These are phyloP conservation scores for Camelina neglecta DNA, from an alignment of 345 rosid species.

Conservation along the genomic window DNA sequence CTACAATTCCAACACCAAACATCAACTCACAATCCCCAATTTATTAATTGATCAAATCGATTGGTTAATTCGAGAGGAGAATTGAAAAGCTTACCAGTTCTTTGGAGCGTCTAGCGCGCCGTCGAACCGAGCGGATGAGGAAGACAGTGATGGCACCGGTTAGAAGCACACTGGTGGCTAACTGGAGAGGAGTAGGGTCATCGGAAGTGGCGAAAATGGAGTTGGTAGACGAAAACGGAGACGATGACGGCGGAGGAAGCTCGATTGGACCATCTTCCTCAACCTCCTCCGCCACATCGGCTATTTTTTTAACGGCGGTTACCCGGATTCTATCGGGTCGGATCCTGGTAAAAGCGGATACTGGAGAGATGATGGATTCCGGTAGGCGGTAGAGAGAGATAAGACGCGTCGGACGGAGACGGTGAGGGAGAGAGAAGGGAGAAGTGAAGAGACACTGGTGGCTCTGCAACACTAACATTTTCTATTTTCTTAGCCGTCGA, in stretches of 20 bases:
- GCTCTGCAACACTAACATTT: slow-evolving; percentile 53
- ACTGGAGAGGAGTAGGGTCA: slow-evolving; percentile 75
- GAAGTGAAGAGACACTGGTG: slow-evolving; percentile 45
- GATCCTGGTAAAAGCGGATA: slow-evolving; percentile 30
- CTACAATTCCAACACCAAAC: slow-evolving; percentile 46
- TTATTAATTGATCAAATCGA: too few species aligned
- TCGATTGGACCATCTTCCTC: slow-evolving; percentile 76
- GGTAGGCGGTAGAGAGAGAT: slow-evolving; percentile 37
- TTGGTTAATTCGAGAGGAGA: not conserved
- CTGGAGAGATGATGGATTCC: slow-evolving; percentile 12
- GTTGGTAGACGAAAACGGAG: slow-evolving; percentile 47
- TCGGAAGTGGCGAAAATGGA: slow-evolving; percentile 74
- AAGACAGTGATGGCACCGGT: slow-evolving; percentile 82
- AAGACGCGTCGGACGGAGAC: slow-evolving; percentile 31
- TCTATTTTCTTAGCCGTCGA: slow-evolving; percentile 19
- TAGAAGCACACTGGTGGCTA: slow-evolving; percentile 83
- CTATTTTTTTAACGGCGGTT: slow-evolving; percentile 42
- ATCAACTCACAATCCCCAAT: not conserved
- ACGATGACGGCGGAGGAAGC: slow-evolving; percentile 50
- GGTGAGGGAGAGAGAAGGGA: slow-evolving; percentile 39
- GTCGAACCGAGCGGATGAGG: slow-evolving; percentile 85
- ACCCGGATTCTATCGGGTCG: slow-evolving; percentile 46
- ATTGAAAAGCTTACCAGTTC: slow-evolving; percentile 55
- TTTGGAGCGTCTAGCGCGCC: slow-evolving; percentile 81
- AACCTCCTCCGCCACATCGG: slow-evolving; percentile 38